Evolutionary conservation across 2,329 filamentous ascomycete species (phyloP).

Genomic region (Magnaporthiopsis poae): DNA sequence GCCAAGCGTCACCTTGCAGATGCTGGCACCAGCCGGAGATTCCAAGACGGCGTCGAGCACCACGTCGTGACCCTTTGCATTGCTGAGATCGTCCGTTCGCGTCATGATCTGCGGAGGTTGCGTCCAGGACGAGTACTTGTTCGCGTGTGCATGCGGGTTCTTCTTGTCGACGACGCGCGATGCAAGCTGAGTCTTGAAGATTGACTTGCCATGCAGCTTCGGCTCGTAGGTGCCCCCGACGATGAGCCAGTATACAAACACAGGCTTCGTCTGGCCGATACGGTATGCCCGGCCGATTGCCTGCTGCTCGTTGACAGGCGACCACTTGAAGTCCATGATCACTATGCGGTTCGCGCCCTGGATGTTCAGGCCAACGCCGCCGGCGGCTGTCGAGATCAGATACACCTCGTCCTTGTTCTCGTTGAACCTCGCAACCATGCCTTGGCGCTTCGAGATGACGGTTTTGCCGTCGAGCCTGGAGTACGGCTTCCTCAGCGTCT

Average conservation of each 20-base stretch:
- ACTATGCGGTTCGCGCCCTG: slow-evolving; percentile 75
- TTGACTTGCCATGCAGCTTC: slow-evolving; percentile 57
- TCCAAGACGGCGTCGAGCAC: slow-evolving; percentile 44
- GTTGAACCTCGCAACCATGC: slow-evolving; percentile 61
- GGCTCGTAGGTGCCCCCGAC: slow-evolving; percentile 72
- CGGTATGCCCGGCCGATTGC: slow-evolving; percentile 80
- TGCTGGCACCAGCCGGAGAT: slow-evolving; percentile 26
- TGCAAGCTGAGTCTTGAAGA: slow-evolving; percentile 77
- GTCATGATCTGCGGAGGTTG: slow-evolving; percentile 43
- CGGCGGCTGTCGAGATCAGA: slow-evolving; percentile 74
- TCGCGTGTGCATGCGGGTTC: slow-evolving; percentile 59
- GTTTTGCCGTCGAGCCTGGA: slow-evolving; percentile 61
- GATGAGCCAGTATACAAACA: slow-evolving; percentile 76
- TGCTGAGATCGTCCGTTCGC: slow-evolving; percentile 38
- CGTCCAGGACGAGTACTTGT: slow-evolving; percentile 48
- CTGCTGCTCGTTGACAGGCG: slow-evolving; percentile 73
- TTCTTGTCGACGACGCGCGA: slow-evolving; percentile 75
- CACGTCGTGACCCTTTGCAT: slow-evolving; percentile 42
- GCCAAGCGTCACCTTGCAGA: slow-evolving; percentile 53
- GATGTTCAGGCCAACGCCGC: slow-evolving; percentile 76
- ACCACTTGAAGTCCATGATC: slow-evolving; percentile 75
- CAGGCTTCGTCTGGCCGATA: slow-evolving; percentile 68
- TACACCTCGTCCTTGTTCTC: slow-evolving; percentile 47
- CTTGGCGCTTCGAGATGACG: slow-evolving; percentile 46
- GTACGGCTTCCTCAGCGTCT: slow-evolving; percentile 35